These are phyloP conservation scores for Penicillium lividum DNA, from an alignment of 495 filamentous ascomycete species.

Conservation along the genomic window DNA sequence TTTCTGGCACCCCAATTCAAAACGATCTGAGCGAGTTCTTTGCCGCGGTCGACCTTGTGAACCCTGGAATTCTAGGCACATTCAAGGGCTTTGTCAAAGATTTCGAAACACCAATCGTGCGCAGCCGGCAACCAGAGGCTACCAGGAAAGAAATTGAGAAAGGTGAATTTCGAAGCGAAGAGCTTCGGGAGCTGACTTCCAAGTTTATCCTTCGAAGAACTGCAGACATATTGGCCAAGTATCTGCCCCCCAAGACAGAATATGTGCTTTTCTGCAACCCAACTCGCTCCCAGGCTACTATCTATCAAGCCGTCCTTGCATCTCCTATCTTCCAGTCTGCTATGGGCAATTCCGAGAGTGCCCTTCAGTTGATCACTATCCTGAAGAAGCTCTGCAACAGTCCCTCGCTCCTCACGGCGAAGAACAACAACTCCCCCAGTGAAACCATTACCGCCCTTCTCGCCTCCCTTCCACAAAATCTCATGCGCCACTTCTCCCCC, in stretches of 20 bases:
- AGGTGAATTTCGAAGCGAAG: conserved; percentile 67
- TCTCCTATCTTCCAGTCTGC: conserved; percentile 68
- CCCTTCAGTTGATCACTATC: conserved; percentile 73
- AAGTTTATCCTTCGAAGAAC: conserved; percentile 77
- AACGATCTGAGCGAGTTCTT: conserved; percentile 82
- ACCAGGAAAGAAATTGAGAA: conserved; percentile 67
- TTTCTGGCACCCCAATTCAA: conserved; percentile 78
- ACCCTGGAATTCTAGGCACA: conserved; percentile 69
- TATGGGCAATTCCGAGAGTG: conserved; percentile 66
- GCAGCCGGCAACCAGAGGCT: conserved; percentile 71
- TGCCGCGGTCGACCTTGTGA: conserved; percentile 77
- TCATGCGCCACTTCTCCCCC: conserved; percentile 57
- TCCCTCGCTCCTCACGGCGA: conserved; percentile 61
- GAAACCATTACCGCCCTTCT: conserved; percentile 53
- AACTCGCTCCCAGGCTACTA: conserved; percentile 63
- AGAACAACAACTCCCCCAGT: conserved; percentile 37
- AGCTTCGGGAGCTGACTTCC: conserved; percentile 66
- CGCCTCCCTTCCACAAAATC: conserved; percentile 55
- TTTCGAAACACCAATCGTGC: conserved; percentile 73
- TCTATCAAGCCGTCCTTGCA: conserved; percentile 68
- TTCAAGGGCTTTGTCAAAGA: conserved; percentile 70
- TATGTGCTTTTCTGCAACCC: conserved; percentile 77
- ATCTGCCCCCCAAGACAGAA: conserved; percentile 76
- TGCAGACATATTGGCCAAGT: conserved; percentile 71
- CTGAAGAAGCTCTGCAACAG: conserved; percentile 85